Evolutionary conservation across 2,329 filamentous ascomycete genomes (phyloP).

Genomic region (Neonectria ditissima): DNA sequence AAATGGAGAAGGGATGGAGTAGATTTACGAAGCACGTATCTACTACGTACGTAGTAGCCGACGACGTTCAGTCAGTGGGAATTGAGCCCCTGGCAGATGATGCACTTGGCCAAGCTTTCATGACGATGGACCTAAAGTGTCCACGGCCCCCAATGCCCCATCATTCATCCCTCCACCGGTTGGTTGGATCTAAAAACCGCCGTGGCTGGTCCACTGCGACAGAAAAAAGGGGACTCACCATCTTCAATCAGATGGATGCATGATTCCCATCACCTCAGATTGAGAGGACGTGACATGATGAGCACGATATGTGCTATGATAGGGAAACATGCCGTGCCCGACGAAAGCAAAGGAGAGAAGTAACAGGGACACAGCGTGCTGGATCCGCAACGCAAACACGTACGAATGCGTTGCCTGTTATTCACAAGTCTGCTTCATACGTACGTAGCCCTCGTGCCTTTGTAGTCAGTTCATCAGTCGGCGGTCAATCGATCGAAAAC

Average conservation of each 20-base stretch:
- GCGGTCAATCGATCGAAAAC: background rate
- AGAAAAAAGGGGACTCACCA: slow-evolving; percentile 12
- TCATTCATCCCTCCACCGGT: slow-evolving; percentile 2
- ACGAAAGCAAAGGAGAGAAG: background rate
- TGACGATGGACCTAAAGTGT: slow-evolving; percentile 36
- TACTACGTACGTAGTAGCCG: no score
- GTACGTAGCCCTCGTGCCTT: background rate
- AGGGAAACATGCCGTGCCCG: slow-evolving; percentile 6
- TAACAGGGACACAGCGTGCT: background rate
- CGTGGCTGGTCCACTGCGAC: slow-evolving; percentile 13
- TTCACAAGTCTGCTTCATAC: background rate
- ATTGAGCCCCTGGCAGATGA: slow-evolving; percentile 30
- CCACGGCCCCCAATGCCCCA: slow-evolving; percentile 11
- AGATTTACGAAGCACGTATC: background rate
- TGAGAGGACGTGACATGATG: background rate
- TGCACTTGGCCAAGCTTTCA: slow-evolving; percentile 42
- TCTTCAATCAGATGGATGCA: background rate
- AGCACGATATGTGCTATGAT: no score
- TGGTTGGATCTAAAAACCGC: slow-evolving; percentile 13
- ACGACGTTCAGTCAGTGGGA: slow-evolving; percentile 20
- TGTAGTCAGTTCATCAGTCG: background rate
- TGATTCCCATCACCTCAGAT: background rate
- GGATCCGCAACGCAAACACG: background rate
- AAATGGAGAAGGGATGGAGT: slow-evolving; percentile 17
- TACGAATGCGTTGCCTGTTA: background rate